A percentile compares a stretch with the other conserved stretches of the same genome.
These are phyloP conservation scores for Nicotiana obtusifolia DNA, from an alignment of 257 asterid genomes.

Conservation along the genomic window DNA sequence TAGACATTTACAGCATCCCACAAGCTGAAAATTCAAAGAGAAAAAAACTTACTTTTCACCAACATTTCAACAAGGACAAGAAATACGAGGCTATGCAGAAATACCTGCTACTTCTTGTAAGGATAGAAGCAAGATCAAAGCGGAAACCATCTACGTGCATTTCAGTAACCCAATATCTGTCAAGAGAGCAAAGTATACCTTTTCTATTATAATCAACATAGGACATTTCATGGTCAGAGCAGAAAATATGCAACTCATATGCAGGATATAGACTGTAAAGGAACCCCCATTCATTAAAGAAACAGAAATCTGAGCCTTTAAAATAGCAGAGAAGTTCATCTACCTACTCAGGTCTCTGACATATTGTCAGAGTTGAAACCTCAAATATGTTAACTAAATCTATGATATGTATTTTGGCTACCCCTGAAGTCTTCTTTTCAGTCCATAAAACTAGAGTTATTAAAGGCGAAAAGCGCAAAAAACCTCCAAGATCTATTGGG, in stretches of 20 bases:
- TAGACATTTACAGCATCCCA: slow-evolving; percentile 83
- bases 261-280: neutral
- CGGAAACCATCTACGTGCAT: slow-evolving; percentile 99
- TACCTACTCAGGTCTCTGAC: too few species aligned
- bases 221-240: neutral
- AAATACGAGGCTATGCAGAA: slow-evolving; percentile 14
- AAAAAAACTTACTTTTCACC: slow-evolving; percentile 3
- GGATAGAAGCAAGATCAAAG: slow-evolving; percentile 95
- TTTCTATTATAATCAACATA: neutral
- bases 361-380: too few species aligned
- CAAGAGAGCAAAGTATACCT: slow-evolving; percentile 21
- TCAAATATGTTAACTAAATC: too few species aligned
- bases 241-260: neutral
- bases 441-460: too few species aligned
- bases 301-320: neutral
- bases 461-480: too few species aligned
- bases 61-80: neutral
- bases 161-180: slow-evolving; percentile 95
- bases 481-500: too few species aligned
- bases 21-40: slow-evolving; percentile 38
- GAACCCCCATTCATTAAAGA: neutral
- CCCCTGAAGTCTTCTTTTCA: too few species aligned
- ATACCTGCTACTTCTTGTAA: slow-evolving; percentile 96
- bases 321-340: neutral
- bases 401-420: too few species aligned